Evolutionary conservation across 2,329 filamentous ascomycete species (phyloP), one percentile per base, ranked within the genome.

Genomic region (Fusarium ambrosium): DNA sequence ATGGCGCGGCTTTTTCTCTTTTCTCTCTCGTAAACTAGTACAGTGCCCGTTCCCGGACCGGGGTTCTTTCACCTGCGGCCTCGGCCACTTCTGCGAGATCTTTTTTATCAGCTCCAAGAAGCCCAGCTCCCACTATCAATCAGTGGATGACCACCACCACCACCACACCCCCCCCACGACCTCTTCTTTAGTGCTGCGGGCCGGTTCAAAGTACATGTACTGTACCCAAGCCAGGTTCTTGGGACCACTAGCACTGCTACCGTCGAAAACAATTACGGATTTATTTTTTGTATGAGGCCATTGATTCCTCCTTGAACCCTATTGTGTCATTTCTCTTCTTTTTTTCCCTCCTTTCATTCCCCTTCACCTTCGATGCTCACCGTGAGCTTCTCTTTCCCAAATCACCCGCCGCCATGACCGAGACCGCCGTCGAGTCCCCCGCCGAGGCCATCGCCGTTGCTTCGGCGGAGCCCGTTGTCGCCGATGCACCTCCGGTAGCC

Each of bases 21-120:
- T 51, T 27, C 22, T 32, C 48, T 53, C 48, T 53, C 48, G 48
- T 53, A 53, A 53, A 48, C 43, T 24, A 6, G 14, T 13, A 29
- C 9, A 22, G 43, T 14, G 13, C 13, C 22, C 22, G 43, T 48
- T 48, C 43, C 43, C 43, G 48, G 48, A 32, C 48, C 48, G 48
- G 48, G 43, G 43, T 16, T 27, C 65, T 34, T 74, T 69, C 69
- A 69, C 62, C 55, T 70, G 67, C 64, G 67, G 73, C 67, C 75
- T 78, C 77, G 77, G 77, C 67, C 77, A 79, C 53, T 61, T 69
- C 75, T 74, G 77, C 77, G 77, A 79, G 77, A 79, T 75, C 61
- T 61, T 66, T 68, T 70, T 61, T 37, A 62, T 43, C 41, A 43
- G 41, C 39, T 39, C 64, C 8, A 24, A 24, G 3, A 24, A 45